Evolutionary conservation across 305 asterid species (phyloP).

Genomic region (Nicotiana rustica): DNA sequence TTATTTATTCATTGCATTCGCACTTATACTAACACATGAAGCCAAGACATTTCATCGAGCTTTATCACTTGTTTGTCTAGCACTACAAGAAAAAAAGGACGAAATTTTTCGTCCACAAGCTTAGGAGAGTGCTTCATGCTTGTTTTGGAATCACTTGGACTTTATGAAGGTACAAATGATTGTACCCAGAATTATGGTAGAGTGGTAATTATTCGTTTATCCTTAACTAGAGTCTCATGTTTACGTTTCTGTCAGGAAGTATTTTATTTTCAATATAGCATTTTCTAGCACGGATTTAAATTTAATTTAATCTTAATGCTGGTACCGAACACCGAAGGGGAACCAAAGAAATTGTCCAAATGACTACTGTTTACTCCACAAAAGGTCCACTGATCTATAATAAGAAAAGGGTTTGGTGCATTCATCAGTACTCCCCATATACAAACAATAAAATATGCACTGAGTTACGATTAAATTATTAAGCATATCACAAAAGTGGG

Average conservation of each 20-base stretch:
- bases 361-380: constrained; percentile 33
- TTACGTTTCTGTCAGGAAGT: no score
- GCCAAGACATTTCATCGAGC: neutral
- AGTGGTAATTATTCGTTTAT: no score
- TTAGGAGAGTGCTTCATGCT: neutral
- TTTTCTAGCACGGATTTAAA: no score
- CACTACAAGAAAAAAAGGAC: neutral
- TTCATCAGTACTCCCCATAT: constrained; percentile 24
- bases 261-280: no score
- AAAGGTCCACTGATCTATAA: constrained; percentile 8
- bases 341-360: neutral
- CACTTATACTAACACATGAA: neutral
- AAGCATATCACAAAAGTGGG: constrained; percentile 18
- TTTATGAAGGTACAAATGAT: constrained; percentile 38
- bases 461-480: constrained; percentile 22
- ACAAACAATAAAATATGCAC: constrained; percentile 3
- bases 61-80: neutral
- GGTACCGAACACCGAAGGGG: no score
- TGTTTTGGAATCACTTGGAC: neutral
- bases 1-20: neutral
- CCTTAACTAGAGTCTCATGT: no score
- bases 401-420: constrained; percentile 32
- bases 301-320: no score
- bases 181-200: no score
- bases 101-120: constrained; percentile 13